A percentile compares a stretch with the other conserved stretches of the same genome.
Conservation (phyloP, 106 monocot species). For the Dendrobium chrysotoxum region DNA sequence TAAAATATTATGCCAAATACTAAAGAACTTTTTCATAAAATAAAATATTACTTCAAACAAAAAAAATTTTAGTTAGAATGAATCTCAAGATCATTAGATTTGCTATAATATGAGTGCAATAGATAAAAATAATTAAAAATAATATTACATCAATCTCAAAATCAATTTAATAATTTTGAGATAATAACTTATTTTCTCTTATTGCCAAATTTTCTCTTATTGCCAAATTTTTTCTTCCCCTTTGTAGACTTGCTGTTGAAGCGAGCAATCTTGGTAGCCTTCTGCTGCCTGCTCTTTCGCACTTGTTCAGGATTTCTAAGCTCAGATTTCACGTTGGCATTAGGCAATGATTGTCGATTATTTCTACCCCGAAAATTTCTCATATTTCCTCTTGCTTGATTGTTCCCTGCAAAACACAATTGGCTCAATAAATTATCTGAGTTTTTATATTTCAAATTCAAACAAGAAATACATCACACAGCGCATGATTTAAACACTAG, state of each 20-base stretch:
- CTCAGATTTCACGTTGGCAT: constrained; percentile 66
- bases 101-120: no score
- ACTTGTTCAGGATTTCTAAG: constrained; percentile 77
- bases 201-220: constrained; percentile 13
- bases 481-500: no score
- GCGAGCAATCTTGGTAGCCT: constrained; percentile 34
- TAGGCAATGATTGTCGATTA: constrained; percentile 33
- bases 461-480: no score
- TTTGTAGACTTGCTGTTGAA: constrained; percentile 34
- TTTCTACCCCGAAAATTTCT: constrained; percentile 26
- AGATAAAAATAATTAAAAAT: no score
- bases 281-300: constrained; percentile 74
- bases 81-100: no score
- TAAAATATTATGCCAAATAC: no score
- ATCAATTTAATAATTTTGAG: background rate
- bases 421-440: no score
- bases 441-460: no score
- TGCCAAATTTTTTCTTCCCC: constrained; percentile 33
- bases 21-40: no score
- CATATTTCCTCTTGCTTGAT: constrained; percentile 27
- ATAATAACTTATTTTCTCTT: background rate
- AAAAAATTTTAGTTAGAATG: no score
- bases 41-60: no score
- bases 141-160: no score
- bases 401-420: constrained; percentile 11